These are phyloP conservation scores for Floccularia luteovirens DNA, from an alignment of 768 basidiomycete genomes.

Conservation along the genomic window DNA sequence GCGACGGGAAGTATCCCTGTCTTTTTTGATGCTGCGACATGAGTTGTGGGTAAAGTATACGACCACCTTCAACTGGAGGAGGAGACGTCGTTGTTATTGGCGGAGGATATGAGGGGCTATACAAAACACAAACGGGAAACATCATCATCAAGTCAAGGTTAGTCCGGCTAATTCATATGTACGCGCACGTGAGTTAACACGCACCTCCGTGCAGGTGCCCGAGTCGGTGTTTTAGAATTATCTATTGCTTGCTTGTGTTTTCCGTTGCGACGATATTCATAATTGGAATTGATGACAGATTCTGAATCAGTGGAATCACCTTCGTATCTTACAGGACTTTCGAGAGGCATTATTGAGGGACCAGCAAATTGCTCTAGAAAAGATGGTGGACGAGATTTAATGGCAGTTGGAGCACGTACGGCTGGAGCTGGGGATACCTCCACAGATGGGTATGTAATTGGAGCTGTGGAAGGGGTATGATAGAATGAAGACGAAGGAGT, in stretches of 20 bases:
- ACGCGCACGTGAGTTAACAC: too few relatives aligned
- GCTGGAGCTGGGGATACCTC: slow-evolving; percentile 9
- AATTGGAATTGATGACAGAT: slow-evolving; percentile 18
- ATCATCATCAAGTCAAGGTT: slow-evolving; percentile 2
- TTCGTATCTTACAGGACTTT: slow-evolving; percentile 52
- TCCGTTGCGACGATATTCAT: slow-evolving; percentile 15
- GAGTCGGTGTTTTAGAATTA: slow-evolving; percentile 9
- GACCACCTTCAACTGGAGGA: slow-evolving; percentile 39
- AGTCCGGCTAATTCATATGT: slow-evolving; percentile 1
- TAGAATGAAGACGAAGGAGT: slow-evolving; percentile 13
- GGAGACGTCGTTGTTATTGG: slow-evolving; percentile 71
- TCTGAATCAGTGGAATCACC: slow-evolving; percentile 41
- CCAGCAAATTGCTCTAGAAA: slow-evolving; percentile 16
- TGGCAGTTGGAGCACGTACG: slow-evolving; percentile 18
- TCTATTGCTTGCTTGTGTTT: slow-evolving; percentile 11
- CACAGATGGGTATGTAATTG: slow-evolving; percentile 12
- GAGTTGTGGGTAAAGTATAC: slow-evolving; percentile 56
- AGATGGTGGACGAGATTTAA: slow-evolving; percentile 25
- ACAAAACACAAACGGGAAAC: background rate
- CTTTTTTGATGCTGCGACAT: slow-evolving; percentile 75
- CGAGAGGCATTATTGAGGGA: slow-evolving; percentile 48
- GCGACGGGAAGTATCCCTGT: slow-evolving; percentile 73
- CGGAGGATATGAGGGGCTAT: slow-evolving; percentile 32
- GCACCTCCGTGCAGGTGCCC: slow-evolving; percentile 24
- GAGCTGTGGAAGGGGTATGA: slow-evolving; percentile 6